Conservation (phyloP, 371 early-diverging fungal genomes). For the Apophysomyces elegans region DNA sequence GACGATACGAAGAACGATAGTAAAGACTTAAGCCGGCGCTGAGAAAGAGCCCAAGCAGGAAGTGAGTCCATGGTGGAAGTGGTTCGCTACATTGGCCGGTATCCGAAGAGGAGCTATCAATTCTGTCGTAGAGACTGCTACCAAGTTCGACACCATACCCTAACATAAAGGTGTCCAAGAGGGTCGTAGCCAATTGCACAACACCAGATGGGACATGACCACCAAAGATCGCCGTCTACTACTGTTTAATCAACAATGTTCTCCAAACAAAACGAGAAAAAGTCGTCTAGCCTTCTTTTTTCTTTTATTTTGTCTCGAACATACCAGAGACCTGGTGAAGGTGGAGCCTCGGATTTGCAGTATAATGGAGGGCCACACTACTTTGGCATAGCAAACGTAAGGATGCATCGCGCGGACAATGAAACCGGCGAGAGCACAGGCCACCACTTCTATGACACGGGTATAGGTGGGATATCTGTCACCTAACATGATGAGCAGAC, state of each 20-base stretch:
- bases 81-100: conserved; percentile 24
- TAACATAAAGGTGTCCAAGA: conserved; percentile 74
- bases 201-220: conserved; percentile 83
- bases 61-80: too few relatives aligned
- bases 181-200: conserved; percentile 70
- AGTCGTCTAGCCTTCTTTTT: too few relatives aligned
- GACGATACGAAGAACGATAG: background rate
- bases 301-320: background rate
- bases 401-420: conserved; percentile 28
- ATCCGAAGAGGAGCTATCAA: conserved; percentile 32
- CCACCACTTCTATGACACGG: conserved; percentile 57
- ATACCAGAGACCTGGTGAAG: conserved; percentile 71
- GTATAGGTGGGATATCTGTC: conserved; percentile 60
- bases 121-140: conserved; percentile 40
- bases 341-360: conserved; percentile 70
- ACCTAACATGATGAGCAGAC: conserved; percentile 57
- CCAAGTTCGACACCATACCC: conserved; percentile 80
- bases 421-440: conserved; percentile 27
- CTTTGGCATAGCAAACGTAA: conserved; percentile 38
- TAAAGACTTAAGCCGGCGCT: conserved; percentile 19
- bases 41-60: too few relatives aligned
- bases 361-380: conserved; percentile 41
- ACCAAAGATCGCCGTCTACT: conserved; percentile 73
- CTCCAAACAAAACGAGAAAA: too few relatives aligned
- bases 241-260: background rate